Conservation (phyloP, 768 basidiomycete species). For the Lactarius vividus region DNA sequence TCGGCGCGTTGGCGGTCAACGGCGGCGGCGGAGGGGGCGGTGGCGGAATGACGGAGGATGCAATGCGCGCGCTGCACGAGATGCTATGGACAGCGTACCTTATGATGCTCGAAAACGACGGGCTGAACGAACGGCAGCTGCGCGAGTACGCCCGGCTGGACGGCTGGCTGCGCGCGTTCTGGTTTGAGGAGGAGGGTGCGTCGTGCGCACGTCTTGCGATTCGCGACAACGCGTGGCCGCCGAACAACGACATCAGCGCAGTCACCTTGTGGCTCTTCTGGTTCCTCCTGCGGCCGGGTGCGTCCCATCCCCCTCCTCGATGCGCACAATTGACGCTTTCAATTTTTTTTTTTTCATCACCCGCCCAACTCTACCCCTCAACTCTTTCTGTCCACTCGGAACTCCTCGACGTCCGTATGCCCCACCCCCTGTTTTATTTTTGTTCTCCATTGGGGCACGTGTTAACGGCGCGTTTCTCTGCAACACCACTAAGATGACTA, state of each 20-base stretch:
- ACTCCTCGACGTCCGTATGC: background rate
- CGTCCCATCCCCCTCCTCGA: conserved; percentile 30
- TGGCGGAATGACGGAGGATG: conserved; percentile 27
- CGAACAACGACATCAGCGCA: conserved; percentile 48
- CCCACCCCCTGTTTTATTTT: background rate
- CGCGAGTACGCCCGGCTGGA: conserved; percentile 63
- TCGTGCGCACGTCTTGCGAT: conserved; percentile 48
- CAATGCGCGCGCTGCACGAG: conserved; percentile 38
- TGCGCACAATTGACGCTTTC: background rate
- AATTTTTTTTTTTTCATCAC: background rate
- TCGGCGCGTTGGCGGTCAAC: background rate
- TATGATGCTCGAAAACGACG: conserved; percentile 81
- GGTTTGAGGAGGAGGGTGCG: conserved; percentile 59
- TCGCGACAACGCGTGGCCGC: conserved; percentile 53
- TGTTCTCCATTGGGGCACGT: background rate
- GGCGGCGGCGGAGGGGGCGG: background rate
- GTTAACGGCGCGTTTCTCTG: conserved; percentile 10
- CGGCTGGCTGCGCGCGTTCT: conserved; percentile 62
- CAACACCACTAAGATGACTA: conserved; percentile 45
- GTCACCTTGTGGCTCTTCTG: conserved; percentile 80
- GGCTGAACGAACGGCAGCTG: conserved; percentile 68
- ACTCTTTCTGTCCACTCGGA: background rate
- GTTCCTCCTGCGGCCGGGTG: conserved; percentile 64
- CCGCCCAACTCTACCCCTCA: background rate
- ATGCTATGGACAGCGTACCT: conserved; percentile 67